phyloP scores from a whole-genome alignment of 1,139 yeast genomes.

The Taphrina communis region DNA sequence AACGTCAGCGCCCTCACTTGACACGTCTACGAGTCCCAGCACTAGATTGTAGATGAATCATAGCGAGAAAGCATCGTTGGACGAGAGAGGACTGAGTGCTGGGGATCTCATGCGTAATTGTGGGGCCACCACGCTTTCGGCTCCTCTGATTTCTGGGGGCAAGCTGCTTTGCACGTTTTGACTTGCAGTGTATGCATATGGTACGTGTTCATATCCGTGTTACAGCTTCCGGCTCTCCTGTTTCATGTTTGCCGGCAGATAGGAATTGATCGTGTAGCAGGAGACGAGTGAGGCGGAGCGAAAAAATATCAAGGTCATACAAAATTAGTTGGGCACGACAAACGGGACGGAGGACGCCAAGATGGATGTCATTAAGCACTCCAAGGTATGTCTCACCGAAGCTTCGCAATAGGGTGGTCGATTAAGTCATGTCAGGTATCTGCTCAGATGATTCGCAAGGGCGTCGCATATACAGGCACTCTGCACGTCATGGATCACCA shows the following conservation, averaged over 20 bases:
- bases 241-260: neutral
- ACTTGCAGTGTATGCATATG: neutral
- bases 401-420: too few species aligned
- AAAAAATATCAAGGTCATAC: neutral
- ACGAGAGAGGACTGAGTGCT: too few species aligned
- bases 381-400: conserved; percentile 4
- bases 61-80: too few species aligned
- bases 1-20: too few species aligned
- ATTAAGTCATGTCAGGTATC: conserved; percentile 55
- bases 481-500: conserved; percentile 84
- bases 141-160: neutral
- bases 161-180: too few species aligned
- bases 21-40: too few species aligned
- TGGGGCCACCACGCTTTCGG: neutral
- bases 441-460: conserved; percentile 73
- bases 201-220: neutral
- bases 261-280: too few species aligned
- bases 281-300: neutral
- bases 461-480: conserved; percentile 68
- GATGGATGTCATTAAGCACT: conserved; percentile 21
- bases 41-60: too few species aligned
- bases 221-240: neutral
- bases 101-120: neutral
- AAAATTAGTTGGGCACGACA: neutral
- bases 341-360: neutral